phyloP scores from a whole-genome alignment of 202 grass and related monocot genomes.

The Cymbopogon flexuosus region DNA sequence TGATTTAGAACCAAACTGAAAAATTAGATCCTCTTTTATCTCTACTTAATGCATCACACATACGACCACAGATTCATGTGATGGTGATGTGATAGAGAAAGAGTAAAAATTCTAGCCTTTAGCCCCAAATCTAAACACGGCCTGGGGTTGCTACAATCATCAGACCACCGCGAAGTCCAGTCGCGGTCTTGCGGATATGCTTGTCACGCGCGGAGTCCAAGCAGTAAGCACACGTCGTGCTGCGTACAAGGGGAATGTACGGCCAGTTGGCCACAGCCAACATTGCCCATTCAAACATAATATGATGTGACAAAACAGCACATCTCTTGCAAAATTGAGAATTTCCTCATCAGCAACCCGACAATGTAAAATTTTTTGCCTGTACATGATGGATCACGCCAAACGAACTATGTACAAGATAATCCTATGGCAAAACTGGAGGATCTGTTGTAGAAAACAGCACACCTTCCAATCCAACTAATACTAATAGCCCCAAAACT shows the following conservation, averaged over 20 bases:
- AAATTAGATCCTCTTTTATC: too few species aligned
- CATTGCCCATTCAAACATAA: background rate
- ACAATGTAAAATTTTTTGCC: background rate
- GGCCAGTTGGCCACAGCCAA: background rate
- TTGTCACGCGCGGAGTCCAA: background rate
- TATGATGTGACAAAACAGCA: background rate
- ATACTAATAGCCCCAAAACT: background rate
- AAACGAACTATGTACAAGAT: conserved; percentile 24
- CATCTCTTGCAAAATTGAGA: background rate
- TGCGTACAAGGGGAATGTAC: background rate
- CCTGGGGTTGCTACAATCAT: background rate
- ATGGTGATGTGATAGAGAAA: too few species aligned
- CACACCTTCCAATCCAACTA: background rate
- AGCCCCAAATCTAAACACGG: too few species aligned
- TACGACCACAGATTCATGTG: too few species aligned
- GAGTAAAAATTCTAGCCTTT: too few species aligned
- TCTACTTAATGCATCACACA: too few species aligned
- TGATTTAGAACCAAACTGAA: too few species aligned
- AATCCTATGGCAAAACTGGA: background rate
- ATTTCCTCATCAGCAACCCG: background rate
- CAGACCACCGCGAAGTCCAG: background rate
- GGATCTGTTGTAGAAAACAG: background rate
- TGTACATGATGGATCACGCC: conserved; percentile 12
- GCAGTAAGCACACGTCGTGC: background rate
- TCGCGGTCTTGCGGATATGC: background rate